Base-by-base conservation (phyloP, 73 alveolate genomes). In the Stentor roeselii region DNA sequence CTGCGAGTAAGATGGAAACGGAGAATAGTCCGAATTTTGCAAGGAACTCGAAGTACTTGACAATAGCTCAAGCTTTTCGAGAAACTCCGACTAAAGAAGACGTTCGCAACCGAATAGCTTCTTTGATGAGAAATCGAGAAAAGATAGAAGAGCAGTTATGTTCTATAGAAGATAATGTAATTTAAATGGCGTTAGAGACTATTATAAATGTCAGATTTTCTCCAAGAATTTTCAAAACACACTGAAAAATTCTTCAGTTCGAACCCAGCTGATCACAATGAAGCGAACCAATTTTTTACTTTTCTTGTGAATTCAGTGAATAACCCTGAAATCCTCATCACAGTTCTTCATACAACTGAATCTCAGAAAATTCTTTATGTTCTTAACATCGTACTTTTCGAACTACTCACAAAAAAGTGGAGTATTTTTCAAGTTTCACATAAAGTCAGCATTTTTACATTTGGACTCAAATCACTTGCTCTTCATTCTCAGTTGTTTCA, bases 131-230 rank as follows among this genome's bases (percentile, higher is more conserved):
- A 67, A 67, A 32, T 40, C 37, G 80, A 67, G 41, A 15, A 11
- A 21, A 40, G 27, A 21, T 67, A n/a, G 37, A 32, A 67, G 80
- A 67, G 80, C 80, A 50, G n/a, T n/a, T n/a, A n/a, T n/a, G n/a
- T n/a, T n/a, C n/a, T n/a, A n/a, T n/a, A n/a, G n/a, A n/a, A n/a
- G n/a, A n/a, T n/a, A n/a, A n/a, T n/a, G n/a, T n/a, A n/a, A n/a
- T n/a, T n/a, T n/a, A n/a, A n/a, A 50, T 50, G 67, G 67, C 67
- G 21, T 50, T 50, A 50, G 67, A 50, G 67, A 50, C 6, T 50
- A 50, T 50, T 50, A 50, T 50, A 50, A n/a, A 50, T 50, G 67
- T 6, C 67, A 50, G 21, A 50, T 50, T 50, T 50, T 21, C 30
- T 6, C 6, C 30, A 50, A 6, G 67, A 50, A 21, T 50, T 50